These are phyloP conservation scores for Glycine latifolia DNA, from an alignment of 306 rosid species.

Conservation along the genomic window DNA sequence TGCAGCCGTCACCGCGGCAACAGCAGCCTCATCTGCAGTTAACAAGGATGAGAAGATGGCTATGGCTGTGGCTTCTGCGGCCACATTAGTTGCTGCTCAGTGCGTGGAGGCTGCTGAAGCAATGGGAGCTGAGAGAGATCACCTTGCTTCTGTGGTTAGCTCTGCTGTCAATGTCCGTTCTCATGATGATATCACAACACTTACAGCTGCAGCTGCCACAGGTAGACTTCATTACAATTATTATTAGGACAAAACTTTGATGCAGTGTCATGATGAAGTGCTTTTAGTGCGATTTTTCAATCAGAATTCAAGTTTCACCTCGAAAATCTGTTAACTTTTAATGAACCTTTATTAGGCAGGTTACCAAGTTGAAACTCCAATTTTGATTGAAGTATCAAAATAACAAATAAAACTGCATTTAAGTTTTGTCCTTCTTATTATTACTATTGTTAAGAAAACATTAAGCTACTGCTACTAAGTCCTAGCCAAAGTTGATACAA, in stretches of 20 bases:
- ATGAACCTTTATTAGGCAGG: no score
- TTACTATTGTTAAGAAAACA: neutral
- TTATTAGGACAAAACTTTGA: neutral
- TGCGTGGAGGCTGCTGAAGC: slow-evolving; percentile 97
- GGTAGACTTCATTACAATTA: slow-evolving; percentile 49
- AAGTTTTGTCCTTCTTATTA: neutral
- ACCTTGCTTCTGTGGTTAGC: slow-evolving; percentile 84
- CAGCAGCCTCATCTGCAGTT: slow-evolving; percentile 70
- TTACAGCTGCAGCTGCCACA: slow-evolving; percentile 98
- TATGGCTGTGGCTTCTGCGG: slow-evolving; percentile 93
- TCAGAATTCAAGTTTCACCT: neutral
- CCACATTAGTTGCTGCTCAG: slow-evolving; percentile 91
- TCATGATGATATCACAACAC: slow-evolving; percentile 84
- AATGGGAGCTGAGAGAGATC: slow-evolving; percentile 93
- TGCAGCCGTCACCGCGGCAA: slow-evolving; percentile 90
- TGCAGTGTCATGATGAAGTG: neutral
- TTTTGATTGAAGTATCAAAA: neutral
- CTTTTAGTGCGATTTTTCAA: neutral
- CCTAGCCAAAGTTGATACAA: no score
- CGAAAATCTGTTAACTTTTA: neutral
- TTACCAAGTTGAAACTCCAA: neutral
- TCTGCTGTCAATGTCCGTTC: slow-evolving; percentile 94
- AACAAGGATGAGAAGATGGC: slow-evolving; percentile 69
- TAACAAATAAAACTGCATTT: neutral
- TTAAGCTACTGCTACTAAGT: no score